Base-by-base conservation (phyloP, 2,329 filamentous ascomycete species). In the Aspergillus fischeri region DNA sequence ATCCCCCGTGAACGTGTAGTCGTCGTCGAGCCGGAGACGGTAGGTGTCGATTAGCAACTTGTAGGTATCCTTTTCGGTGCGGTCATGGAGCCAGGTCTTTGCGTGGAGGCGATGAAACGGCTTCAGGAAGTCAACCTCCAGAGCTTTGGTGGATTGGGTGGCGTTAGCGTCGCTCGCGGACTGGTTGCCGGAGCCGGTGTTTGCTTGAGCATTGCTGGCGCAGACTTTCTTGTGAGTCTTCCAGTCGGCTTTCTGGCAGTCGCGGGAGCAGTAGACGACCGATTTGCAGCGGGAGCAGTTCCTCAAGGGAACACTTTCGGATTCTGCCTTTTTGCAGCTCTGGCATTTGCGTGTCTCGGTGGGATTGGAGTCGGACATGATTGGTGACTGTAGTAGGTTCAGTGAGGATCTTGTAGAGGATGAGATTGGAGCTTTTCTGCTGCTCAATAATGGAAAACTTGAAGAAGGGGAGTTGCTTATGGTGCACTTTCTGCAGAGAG, bases 221-320 rank as follows among this genome's bases (percentile, higher is more conserved):
- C 80, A 83, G 8, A 65, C 59, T 57, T 75, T 75, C 63, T 80
- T 80, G 67, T 84, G 81, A 2, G 17, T 27, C 60, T 80, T 80
- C 79, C 78, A 84, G 64, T 83, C 74, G 1, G 67, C 64, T 60
- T 78, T 80, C 65, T 84, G 78, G 69, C 82, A 84, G 38, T 78
- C 75, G 25, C 72, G 72, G 45, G 78, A 80, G 73, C 82, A 85
- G 69, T 84, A 84, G 27, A 62, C 69, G 0, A 74, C 71, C 0
- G 61, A 61, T n/a, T 70, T 72, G 74, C 81, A 83, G 60, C 77
- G 79, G n/a, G 76, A 74, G 65, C 81, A 83, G 52, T 67, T 59
- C 58, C 59, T 62, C 28, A 67, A 52, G 20, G 47, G 7, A 27
- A 4, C 21, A 47, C 11, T 47, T 47, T 47, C 21, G 21, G 44